These are phyloP conservation scores for Lolium multiflorum DNA, from an alignment of 176 grass and related monocot genomes.

Conservation along the genomic window DNA sequence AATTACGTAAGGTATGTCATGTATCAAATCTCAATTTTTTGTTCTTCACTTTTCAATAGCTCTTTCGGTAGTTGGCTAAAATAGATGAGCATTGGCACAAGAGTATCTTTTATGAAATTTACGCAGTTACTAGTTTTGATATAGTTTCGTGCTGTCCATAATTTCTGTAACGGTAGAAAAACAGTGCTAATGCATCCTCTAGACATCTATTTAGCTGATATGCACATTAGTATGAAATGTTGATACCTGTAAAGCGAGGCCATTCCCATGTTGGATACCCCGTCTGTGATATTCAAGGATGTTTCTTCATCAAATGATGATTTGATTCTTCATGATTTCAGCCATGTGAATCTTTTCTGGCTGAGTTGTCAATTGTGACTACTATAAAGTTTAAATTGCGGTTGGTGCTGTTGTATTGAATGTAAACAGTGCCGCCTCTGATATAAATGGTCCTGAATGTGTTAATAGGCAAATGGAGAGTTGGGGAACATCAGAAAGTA, in stretches of 20 bases:
- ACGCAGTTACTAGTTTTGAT: neutral
- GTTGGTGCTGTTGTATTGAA: constrained; percentile 11
- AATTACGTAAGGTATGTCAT: constrained; percentile 79
- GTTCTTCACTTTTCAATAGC: neutral
- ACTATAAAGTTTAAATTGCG: neutral
- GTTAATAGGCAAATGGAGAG: constrained; percentile 76
- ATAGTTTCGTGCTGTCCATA: constrained; percentile 26
- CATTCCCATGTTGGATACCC: neutral
- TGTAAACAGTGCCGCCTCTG: constrained; percentile 24
- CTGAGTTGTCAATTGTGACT: neutral
- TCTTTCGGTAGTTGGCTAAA: constrained; percentile 1
- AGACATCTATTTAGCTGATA: neutral
- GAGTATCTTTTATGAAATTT: neutral
- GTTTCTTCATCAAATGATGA: constrained; percentile 19
- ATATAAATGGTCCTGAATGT: constrained; percentile 40
- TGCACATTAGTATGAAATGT: neutral
- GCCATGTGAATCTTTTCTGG: neutral
- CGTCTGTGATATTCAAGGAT: neutral
- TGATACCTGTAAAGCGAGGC: neutral
- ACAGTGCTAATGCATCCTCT: constrained; percentile 4
- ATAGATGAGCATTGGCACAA: neutral
- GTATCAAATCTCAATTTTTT: neutral
- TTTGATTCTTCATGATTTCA: constrained; percentile 15
- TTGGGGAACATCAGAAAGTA: constrained; percentile 83
- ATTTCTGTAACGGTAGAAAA: neutral